Conservation (phyloP, 1,284 basidiomycete species). For the Tylopilus sp. region DNA sequence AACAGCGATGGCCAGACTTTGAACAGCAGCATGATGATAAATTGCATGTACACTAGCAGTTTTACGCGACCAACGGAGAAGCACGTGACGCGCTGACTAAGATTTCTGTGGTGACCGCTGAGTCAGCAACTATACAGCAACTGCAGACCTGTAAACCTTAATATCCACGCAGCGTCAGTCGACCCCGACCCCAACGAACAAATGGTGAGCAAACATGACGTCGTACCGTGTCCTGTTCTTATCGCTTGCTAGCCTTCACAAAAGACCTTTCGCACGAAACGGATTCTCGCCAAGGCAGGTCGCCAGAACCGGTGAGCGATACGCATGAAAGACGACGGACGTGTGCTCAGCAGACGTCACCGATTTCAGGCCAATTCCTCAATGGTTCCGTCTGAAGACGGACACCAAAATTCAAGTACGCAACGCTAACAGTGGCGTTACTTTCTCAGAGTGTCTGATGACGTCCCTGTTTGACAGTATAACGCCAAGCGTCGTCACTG, state of each 20-base stretch:
- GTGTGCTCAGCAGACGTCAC: neutral
- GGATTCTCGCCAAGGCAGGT: conserved; percentile 92
- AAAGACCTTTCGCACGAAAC: conserved; percentile 96
- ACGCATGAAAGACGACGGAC: neutral
- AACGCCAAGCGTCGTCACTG: conserved; percentile 94
- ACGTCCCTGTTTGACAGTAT: conserved; percentile 47
- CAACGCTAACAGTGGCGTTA: neutral
- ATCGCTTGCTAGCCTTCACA: conserved; percentile 76
- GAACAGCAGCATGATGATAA: conserved; percentile 44
- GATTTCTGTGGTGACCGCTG: conserved; percentile 17
- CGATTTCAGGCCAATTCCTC: conserved; percentile 78
- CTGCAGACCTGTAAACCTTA: conserved; percentile 26
- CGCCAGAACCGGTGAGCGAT: conserved; percentile 88
- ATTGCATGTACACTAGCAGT: too few species aligned
- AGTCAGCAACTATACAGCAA: conserved; percentile 38
- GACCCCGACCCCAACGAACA: conserved; percentile 20
- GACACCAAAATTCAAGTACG: conserved; percentile 92
- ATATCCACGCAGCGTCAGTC: conserved; percentile 12
- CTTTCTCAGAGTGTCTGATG: neutral
- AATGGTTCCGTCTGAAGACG: conserved; percentile 98
- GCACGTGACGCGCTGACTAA: conserved; percentile 6
- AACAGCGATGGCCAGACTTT: conserved; percentile 41
- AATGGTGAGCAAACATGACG: conserved; percentile 24
- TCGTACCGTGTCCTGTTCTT: neutral
- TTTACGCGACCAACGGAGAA: neutral